Conservation (phyloP, 306 rosid species). For the Castanea mollissima region DNA sequence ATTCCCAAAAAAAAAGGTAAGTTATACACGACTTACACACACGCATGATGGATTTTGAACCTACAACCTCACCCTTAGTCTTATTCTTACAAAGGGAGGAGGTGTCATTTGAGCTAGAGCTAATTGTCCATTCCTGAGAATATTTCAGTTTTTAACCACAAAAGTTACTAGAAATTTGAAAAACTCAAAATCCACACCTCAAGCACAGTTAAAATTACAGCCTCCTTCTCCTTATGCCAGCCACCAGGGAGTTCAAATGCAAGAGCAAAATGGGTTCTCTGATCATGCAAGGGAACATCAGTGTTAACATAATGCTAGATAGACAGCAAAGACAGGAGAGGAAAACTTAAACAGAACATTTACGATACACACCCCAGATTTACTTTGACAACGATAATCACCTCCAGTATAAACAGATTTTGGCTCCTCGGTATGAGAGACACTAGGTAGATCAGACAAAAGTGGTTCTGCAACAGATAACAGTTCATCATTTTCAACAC, state of each 20-base stretch:
- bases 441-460: conserved; percentile 72
- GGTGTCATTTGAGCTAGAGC: no score
- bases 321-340: conserved; percentile 15
- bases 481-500: conserved; percentile 88
- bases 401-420: conserved; percentile 82
- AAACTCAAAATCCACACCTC: conserved; percentile 55
- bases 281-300: conserved; percentile 38
- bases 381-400: conserved; percentile 80
- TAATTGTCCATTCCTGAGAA: background rate
- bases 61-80: no score
- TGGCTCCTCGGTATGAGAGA: conserved; percentile 57
- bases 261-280: conserved; percentile 90
- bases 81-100: no score
- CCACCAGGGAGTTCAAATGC: conserved; percentile 97
- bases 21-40: background rate
- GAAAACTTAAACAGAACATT: conserved; percentile 11
- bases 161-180: conserved; percentile 13
- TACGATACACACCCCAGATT: conserved; percentile 66
- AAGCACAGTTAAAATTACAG: conserved; percentile 78
- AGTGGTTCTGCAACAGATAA: conserved; percentile 85
- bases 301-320: background rate
- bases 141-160: conserved; percentile 1
- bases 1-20: background rate
- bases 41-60: no score
- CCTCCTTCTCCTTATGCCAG: conserved; percentile 87